Conservation (phyloP, 1,284 basidiomycete species). For the Melampsora medusae region DNA sequence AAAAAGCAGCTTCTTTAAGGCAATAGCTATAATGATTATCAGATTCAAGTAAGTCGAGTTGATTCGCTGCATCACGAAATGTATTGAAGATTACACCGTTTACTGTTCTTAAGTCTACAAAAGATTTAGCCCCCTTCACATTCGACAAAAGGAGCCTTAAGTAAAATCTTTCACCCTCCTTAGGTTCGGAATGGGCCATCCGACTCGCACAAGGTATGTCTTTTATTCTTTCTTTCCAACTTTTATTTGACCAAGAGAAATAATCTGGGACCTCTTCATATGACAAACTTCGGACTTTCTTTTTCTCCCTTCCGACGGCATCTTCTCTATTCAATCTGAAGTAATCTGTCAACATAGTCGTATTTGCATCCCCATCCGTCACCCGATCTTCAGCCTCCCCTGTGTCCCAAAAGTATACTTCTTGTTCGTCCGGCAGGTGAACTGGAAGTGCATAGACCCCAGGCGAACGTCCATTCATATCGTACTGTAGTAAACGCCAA, state of each 20-base stretch:
- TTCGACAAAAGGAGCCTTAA: too few species aligned
- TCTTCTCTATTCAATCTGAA: not conserved
- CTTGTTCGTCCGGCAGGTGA: not conserved
- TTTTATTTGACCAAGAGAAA: conserved; percentile 4
- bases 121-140: too few species aligned
- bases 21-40: too few species aligned
- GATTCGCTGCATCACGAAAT: conserved; percentile 48
- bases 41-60: too few species aligned
- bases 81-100: conserved; percentile 56
- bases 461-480: not conserved
- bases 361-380: not conserved
- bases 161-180: conserved; percentile 51
- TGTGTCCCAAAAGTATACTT: not conserved
- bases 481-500: not conserved
- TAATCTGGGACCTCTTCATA: not conserved
- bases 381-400: not conserved
- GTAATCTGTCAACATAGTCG: not conserved
- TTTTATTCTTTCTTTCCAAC: too few species aligned
- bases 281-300: too few species aligned
- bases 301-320: too few species aligned
- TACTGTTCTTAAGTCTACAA: conserved; percentile 47
- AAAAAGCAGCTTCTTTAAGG: too few species aligned
- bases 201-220: conserved; percentile 21
- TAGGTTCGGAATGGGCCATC: conserved; percentile 56
- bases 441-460: not conserved